Percentiles rank a stretch among this genome's conserved stretches.
Evolutionary conservation across 1,284 basidiomycete species (phyloP).

Genomic region (Schizophyllum amplum): DNA sequence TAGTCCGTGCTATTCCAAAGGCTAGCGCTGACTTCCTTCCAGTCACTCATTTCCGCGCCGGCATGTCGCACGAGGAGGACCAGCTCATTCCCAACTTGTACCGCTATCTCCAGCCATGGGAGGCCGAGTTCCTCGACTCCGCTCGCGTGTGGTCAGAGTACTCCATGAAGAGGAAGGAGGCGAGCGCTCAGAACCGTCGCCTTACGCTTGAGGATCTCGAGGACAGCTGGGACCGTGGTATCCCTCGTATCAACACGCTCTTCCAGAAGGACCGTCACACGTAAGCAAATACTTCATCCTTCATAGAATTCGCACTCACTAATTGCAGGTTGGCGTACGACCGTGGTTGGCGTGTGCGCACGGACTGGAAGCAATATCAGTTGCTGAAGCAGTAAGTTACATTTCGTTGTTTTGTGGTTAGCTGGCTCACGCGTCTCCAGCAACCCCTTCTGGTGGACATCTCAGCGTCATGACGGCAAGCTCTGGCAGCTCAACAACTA

Average conservation of each 20-base stretch:
- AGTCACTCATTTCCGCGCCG: slow-evolving; percentile 96
- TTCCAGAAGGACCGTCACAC: slow-evolving; percentile 99
- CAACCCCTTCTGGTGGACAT: slow-evolving; percentile 99
- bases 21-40: slow-evolving; percentile 7
- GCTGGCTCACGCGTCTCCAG: slow-evolving; percentile 27
- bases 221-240: slow-evolving; percentile 97
- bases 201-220: slow-evolving; percentile 96
- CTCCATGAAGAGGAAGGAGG: slow-evolving; percentile 99
- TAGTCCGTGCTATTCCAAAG: slow-evolving; percentile 6
- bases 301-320: neutral
- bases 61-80: slow-evolving; percentile 93
- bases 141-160: slow-evolving; percentile 99
- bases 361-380: slow-evolving; percentile 98
- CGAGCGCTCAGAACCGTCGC: slow-evolving; percentile 94
- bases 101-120: slow-evolving; percentile 98
- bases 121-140: slow-evolving; percentile 97
- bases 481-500: slow-evolving; percentile 98
- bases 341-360: slow-evolving; percentile 94
- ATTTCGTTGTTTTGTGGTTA: neutral
- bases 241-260: slow-evolving; percentile 94
- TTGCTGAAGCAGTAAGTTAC: slow-evolving; percentile 73
- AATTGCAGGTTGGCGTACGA: slow-evolving; percentile 82
- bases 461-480: slow-evolving; percentile 96
- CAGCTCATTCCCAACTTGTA: slow-evolving; percentile 96
- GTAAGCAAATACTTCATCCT: slow-evolving; percentile 32